Evolutionary conservation across 495 filamentous ascomycete genomes (phyloP), one percentile per base, ranked within the genome.

Genomic region (Hypomontagnella monticulosa): DNA sequence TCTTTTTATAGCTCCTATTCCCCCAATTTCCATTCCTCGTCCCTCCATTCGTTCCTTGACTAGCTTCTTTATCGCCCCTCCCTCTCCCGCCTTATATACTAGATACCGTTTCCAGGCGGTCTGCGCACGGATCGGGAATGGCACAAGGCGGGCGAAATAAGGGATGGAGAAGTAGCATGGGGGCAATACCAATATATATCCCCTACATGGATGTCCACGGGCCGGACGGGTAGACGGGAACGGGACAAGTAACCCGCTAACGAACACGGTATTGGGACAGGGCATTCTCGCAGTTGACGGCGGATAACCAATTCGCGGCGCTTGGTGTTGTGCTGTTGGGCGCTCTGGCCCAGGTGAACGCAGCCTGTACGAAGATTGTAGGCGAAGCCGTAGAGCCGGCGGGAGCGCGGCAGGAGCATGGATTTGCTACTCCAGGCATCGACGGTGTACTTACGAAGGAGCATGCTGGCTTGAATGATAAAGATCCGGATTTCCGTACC

Each of bases 271-370:
- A 4, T 12, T n/a, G 5, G n/a, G 11, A 27, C 44, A 81, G 80
- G 12, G 86, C 89, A 0, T 94, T 96, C 71, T 86, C 85, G 6
- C 87, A 87, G 20, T 77, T 94, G 11, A 76, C 90, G 4, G 86
- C 86, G 7, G 90, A 93, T 75, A 84, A 79, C 36, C 89, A 91
- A 61, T 93, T 90, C 71, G 85, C 90, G n/a, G 78, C 89, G 1
- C 81, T 95, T n/a, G 92, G 92, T n/a, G 77, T 92, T 12, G 83
- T 91, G 42, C 80, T 96, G 4, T 47, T 93, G n/a, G 87, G 84
- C 14, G 76, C 82, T 11, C 74, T 93, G 43, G 88, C 88, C 19
- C 84, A 87, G 60, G 74, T 91, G 42, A 74, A 81, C 60, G 79
- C 73, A 52, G 75, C 80, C 9, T 75, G 86, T 42, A 51, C 48